Conservation (phyloP, 352 stramenopile genomes). For the Pythium sp. region DNA sequence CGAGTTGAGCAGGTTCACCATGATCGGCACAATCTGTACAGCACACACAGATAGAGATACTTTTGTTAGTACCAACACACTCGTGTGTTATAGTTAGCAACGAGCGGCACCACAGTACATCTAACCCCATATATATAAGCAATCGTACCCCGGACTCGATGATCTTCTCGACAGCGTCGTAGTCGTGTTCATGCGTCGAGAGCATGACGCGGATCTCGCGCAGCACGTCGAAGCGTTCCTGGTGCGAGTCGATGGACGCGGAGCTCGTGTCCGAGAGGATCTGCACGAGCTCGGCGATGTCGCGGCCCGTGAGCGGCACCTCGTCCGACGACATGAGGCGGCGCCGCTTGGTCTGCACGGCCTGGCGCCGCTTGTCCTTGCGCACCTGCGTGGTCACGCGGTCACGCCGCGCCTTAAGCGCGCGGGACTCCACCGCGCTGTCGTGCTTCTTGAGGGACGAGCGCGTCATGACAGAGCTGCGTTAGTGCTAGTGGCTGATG, state of each 20-base stretch:
- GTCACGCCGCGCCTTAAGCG: constrained; percentile 58
- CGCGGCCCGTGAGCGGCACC: constrained; percentile 41
- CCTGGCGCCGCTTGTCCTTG: constrained; percentile 67
- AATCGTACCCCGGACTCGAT: constrained; percentile 69
- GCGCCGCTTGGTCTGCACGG: constrained; percentile 69
- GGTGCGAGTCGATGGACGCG: constrained; percentile 36
- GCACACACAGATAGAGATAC: background rate
- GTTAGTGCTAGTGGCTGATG: background rate
- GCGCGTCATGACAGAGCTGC: constrained; percentile 35
- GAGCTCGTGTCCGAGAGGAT: constrained; percentile 42
- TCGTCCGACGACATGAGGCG: constrained; percentile 54
- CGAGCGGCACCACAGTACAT: background rate
- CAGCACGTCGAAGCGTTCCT: constrained; percentile 68
- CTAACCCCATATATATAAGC: background rate
- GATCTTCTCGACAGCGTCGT: constrained; percentile 65
- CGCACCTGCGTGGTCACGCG: constrained; percentile 65
- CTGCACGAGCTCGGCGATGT: constrained; percentile 50
- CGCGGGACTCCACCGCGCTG: constrained; percentile 48
- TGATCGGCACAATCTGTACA: constrained; percentile 62
- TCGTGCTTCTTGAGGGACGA: constrained; percentile 83
- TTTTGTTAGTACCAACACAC: background rate
- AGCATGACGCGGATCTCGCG: constrained; percentile 66
- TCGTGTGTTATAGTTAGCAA: background rate
- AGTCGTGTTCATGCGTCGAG: constrained; percentile 60
- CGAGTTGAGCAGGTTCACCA: constrained; percentile 65